Conservation (phyloP, 1,284 basidiomycete species). For the Trametes hirsuta region DNA sequence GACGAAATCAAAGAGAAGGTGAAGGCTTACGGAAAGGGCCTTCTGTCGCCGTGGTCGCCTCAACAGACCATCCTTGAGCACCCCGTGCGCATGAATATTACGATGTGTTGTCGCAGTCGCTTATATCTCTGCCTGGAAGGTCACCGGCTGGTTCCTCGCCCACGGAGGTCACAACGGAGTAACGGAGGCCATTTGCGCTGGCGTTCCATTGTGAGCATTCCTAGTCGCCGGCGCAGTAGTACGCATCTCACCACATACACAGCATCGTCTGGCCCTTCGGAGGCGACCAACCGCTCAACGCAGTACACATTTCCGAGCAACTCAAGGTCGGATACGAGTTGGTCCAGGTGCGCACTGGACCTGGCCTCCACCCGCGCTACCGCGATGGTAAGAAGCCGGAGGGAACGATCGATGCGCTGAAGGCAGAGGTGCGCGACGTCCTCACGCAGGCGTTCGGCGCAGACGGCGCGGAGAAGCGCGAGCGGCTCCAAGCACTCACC, state of each 20-base stretch:
- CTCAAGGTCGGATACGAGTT: conserved; percentile 30
- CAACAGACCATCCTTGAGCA: conserved; percentile 29
- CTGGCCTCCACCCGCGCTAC: conserved; percentile 16
- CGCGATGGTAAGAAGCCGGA: conserved; percentile 14
- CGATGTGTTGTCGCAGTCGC: background rate
- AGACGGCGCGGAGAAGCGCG: conserved; percentile 21
- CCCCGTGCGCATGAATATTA: conserved; percentile 15
- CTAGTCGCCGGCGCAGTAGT: background rate
- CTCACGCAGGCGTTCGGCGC: conserved; percentile 18
- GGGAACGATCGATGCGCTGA: conserved; percentile 19
- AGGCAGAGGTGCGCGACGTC: conserved; percentile 12
- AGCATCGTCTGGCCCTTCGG: conserved; percentile 33
- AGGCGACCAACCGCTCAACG: conserved; percentile 30
- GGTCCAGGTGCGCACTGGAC: conserved; percentile 25
- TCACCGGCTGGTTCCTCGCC: conserved; percentile 25
- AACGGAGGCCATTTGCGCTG: conserved; percentile 17
- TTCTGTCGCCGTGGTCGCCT: conserved; percentile 25
- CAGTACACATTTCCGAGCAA: conserved; percentile 20
- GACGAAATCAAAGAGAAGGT: conserved; percentile 22
- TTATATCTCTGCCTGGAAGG: background rate
- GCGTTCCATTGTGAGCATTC: conserved; percentile 22
- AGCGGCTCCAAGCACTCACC: conserved; percentile 13
- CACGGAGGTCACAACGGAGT: conserved; percentile 28
- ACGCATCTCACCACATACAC: background rate
- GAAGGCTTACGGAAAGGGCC: conserved; percentile 16